Evolutionary conservation across 176 grass and related monocot genomes (phyloP), one percentile per base, ranked within the genome.

Genomic region (Rhynchospora pubera): DNA sequence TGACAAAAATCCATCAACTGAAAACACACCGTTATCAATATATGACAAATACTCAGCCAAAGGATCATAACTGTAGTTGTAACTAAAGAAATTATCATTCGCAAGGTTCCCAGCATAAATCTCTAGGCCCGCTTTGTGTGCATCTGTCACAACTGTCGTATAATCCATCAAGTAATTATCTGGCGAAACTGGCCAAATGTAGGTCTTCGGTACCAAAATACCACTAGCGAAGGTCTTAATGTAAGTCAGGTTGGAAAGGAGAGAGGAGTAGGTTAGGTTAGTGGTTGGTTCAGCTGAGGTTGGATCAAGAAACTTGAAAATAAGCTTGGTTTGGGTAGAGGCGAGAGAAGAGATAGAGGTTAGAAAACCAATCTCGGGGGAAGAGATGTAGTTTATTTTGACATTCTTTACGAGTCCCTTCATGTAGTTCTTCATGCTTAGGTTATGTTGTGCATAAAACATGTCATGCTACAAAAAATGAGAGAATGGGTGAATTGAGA

Each of bases 141-240:
- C 96, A 89, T 99, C 92, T 45, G 83, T 26, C 0, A 99, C 89
- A 52, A 99, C 57, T 6, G 91, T 91, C 80, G 84, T 94, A 60
- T 90, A 67, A 5, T 82, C 74, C 21, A 62, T 34, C 57, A 99
- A 79, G 87, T 98, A 98, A 84, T 93, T 91, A 79, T 98, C 96
- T 59, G 84, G 2, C 47, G 92, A 87, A 62, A 87, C 84, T 51
- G 92, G 92, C 95, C 85, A 97, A 74, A 97, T 91, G 75, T 93
- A 97, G 1, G 82, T 68, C 73, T 98, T 98, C 0, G 96, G 96
- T 39, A 98, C 92, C 85, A 98, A 86, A 88, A 98, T 94, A 71
- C 96, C 96, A 50, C 92, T 91, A 53, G 96, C 90, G 70, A 98
- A 89, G 43, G 90, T 91, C 78, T 95, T 99, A 82, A 99, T 86